Evolutionary conservation across 805 yeast species (phyloP), one percentile per base, ranked within the genome.

Genomic region (Metschnikowia shivogae): DNA sequence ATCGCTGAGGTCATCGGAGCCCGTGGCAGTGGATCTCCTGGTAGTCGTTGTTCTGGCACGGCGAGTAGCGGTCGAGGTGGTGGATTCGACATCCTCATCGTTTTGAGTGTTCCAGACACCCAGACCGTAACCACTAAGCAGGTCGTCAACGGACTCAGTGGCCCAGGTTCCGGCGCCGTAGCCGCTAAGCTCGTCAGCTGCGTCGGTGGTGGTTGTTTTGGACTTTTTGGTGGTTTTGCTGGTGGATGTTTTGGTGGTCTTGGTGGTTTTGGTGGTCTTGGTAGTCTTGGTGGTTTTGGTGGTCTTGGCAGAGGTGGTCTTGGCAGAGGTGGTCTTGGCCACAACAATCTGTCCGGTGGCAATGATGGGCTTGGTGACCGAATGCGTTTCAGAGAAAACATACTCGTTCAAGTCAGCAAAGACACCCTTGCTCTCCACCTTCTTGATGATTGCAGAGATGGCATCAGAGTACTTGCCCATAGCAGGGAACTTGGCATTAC

Each of bases 371-470:
- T 39, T 44, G 13, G 54, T 42, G 12, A 48, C 56, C 8, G 56
- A 44, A 39, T 54, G 56, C n/a, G 47, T 34, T 28, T 54, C 54
- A 10, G 65, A 63, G 56, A 66, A 67, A 3, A 71, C 49, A 36
- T 57, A 62, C 36, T 59, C 44, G 53, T 71, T 71, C 59, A 71
- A 65, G 44, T 67, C 63, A 13, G 53, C 61, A 45, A 71, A 71
- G 8, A 67, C 56, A 6, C 75, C 75, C 34, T 57, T 58, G 27
- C 54, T 40, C 47, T 71, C 71, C 30, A 70, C 62, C 36, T 62
- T 72, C 5, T 41, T 34, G 34, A 68, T 39, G 13, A 69, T 63
- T n/a, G 49, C 58, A 37, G 53, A 50, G 19, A 69, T 42, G 5
- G 72, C 74, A 8, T 55, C 52, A 12, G 57, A 42, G 48, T 70